Percentiles rank a stretch among this genome's conserved stretches.
Evolutionary conservation across 495 filamentous ascomycete species (phyloP).

Genomic region (Penicilliopsis zonata): DNA sequence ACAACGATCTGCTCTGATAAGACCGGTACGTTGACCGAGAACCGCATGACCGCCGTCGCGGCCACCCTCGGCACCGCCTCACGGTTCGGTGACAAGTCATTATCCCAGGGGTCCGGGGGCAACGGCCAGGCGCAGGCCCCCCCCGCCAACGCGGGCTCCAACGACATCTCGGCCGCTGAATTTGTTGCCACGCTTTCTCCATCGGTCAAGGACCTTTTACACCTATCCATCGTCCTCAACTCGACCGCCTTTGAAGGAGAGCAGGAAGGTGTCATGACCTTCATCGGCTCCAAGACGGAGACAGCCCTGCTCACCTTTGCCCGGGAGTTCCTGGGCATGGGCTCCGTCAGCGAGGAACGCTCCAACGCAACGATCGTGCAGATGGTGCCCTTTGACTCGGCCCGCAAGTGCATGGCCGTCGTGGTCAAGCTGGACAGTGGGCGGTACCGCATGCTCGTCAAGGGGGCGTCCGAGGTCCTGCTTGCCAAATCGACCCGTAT

Average conservation of each 20-base stretch:
- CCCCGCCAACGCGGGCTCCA: conserved; percentile 3
- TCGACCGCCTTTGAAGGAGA: conserved; percentile 85
- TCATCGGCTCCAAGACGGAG: conserved; percentile 86
- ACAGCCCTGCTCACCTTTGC: conserved; percentile 71
- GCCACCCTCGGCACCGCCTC: conserved; percentile 59
- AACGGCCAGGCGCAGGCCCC: conserved; percentile 8
- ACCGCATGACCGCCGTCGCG: conserved; percentile 82
- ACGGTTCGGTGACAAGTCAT: conserved; percentile 52
- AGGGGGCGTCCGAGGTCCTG: conserved; percentile 85
- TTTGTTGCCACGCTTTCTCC: conserved; percentile 46
- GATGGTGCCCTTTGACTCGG: conserved; percentile 76
- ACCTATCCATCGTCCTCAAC: conserved; percentile 71
- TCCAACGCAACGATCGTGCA: conserved; percentile 58
- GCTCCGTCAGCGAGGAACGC: conserved; percentile 54
- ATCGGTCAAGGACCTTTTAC: conserved; percentile 49
- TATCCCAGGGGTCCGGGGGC: conserved; percentile 9
- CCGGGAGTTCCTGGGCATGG: conserved; percentile 65
- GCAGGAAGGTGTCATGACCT: conserved; percentile 48
- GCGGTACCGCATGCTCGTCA: conserved; percentile 63
- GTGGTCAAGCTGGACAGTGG: conserved; percentile 57
- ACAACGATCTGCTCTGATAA: conserved; percentile 96
- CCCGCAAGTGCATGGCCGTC: conserved; percentile 79
- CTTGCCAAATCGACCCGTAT: conserved; percentile 59
- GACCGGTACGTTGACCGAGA: conserved; percentile 88
- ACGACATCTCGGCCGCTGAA: conserved; percentile 40